Evolutionary conservation across 768 basidiomycete genomes (phyloP).

Genomic region (Russula earlei): DNA sequence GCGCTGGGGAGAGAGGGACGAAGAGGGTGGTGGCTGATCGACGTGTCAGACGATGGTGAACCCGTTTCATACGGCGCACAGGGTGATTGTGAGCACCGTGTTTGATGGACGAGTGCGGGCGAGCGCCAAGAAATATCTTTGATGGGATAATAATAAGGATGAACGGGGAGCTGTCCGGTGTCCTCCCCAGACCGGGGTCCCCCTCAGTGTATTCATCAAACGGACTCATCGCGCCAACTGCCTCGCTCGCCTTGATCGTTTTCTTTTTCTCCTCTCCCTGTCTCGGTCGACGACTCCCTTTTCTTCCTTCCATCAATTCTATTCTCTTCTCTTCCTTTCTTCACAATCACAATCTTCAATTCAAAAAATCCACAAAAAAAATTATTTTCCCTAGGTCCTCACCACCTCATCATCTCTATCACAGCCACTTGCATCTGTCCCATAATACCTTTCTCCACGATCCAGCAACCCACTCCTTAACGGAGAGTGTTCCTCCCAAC

Average conservation of each 20-base stretch:
- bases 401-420: conserved; percentile 14
- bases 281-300: conserved; percentile 18
- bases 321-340: conserved; percentile 15
- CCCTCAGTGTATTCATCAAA: no score
- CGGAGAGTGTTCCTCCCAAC: conserved; percentile 9
- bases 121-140: conserved; percentile 80
- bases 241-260: conserved; percentile 15
- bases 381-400: background rate
- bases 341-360: background rate
- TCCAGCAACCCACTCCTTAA: conserved; percentile 11
- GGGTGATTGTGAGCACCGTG: conserved; percentile 61
- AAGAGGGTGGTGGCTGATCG: background rate
- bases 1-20: background rate
- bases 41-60: conserved; percentile 67
- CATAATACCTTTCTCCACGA: conserved; percentile 15
- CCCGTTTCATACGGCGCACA: conserved; percentile 94
- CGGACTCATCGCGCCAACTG: background rate
- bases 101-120: conserved; percentile 82
- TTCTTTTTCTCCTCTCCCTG: conserved; percentile 11
- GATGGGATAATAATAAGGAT: conserved; percentile 12
- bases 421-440: conserved; percentile 15
- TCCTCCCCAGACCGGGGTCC: no score
- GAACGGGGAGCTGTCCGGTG: background rate
- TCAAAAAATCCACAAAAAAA: conserved; percentile 10
- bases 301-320: conserved; percentile 21